Evolutionary conservation across 2,329 filamentous ascomycete genomes (phyloP).

Genomic region (Clathrospora elynae): DNA sequence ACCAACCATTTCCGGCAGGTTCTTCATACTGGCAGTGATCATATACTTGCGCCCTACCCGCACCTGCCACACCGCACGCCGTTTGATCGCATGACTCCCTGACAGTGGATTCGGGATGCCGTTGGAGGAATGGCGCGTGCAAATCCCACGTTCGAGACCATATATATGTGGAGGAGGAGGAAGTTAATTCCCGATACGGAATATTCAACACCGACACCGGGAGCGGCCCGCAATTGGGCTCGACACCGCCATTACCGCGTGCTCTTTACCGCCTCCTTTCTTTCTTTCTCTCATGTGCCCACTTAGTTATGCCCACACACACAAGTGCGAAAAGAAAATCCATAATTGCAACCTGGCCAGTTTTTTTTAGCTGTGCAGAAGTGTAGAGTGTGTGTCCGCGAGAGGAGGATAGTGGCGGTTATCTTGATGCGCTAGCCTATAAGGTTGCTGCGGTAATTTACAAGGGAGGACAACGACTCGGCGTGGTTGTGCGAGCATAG

Average conservation of each 20-base stretch:
- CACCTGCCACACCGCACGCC: conserved; percentile 9
- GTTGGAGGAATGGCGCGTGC: too few species aligned
- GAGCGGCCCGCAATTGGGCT: conserved; percentile 27
- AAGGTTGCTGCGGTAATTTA: conserved; percentile 16
- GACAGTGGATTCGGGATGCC: neutral
- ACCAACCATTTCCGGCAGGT: neutral
- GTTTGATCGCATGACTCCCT: conserved; percentile 9
- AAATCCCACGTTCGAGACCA: too few species aligned
- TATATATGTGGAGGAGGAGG: neutral
- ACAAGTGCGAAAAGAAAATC: neutral
- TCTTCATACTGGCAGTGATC: neutral
- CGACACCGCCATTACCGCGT: conserved; percentile 2
- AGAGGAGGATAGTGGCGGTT: conserved; percentile 9
- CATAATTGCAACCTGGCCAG: too few species aligned
- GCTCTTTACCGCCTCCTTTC: neutral
- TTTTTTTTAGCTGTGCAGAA: neutral
- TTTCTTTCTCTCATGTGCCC: neutral
- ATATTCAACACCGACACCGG: conserved; percentile 18
- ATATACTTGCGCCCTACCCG: conserved; percentile 16
- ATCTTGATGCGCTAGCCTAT: conserved; percentile 7
- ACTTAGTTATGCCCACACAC: conserved; percentile 2
- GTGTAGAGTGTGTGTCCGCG: neutral
- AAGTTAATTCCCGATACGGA: conserved; percentile 2
- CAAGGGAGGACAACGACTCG: conserved; percentile 2
- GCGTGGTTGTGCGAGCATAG: conserved; percentile 9